Evolutionary conservation across 768 basidiomycete genomes (phyloP).

Genomic region (Boletus tylopilopsis): DNA sequence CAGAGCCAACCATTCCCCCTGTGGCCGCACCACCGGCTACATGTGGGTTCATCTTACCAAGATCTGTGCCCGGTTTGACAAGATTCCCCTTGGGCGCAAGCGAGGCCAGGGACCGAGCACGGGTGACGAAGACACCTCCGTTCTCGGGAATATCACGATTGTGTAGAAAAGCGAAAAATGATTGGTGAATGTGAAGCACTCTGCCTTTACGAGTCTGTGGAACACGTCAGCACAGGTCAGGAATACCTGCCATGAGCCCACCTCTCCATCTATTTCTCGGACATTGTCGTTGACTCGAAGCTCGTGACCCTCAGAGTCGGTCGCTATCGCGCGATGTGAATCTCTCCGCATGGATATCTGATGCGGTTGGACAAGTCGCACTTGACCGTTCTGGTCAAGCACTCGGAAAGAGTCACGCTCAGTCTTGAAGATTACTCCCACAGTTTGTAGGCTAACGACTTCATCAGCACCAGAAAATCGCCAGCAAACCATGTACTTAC

Average conservation of each 20-base stretch:
- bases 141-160: constrained; percentile 90
- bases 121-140: constrained; percentile 91
- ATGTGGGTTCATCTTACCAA: constrained; percentile 91
- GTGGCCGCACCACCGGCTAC: constrained; percentile 48
- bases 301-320: constrained; percentile 85
- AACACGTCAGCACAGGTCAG: neutral
- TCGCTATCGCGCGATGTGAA: constrained; percentile 78
- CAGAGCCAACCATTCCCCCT: constrained; percentile 80
- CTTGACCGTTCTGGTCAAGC: constrained; percentile 89
- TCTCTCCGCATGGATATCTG: constrained; percentile 92
- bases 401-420: constrained; percentile 96
- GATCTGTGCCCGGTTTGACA: constrained; percentile 63
- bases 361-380: constrained; percentile 85
- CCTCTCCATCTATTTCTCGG: constrained; percentile 88
- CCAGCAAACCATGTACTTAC: constrained; percentile 44
- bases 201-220: constrained; percentile 76
- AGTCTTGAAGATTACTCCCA: constrained; percentile 96
- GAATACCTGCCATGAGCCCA: constrained; percentile 31
- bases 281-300: constrained; percentile 86
- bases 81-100: constrained; percentile 82
- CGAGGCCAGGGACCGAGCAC: constrained; percentile 77
- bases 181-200: constrained; percentile 91
- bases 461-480: constrained; percentile 9
- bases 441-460: constrained; percentile 71
- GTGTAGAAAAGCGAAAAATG: constrained; percentile 90